Evolutionary conservation across 805 yeast genomes (phyloP).

Genomic region (Saccharomyces mikatae): DNA sequence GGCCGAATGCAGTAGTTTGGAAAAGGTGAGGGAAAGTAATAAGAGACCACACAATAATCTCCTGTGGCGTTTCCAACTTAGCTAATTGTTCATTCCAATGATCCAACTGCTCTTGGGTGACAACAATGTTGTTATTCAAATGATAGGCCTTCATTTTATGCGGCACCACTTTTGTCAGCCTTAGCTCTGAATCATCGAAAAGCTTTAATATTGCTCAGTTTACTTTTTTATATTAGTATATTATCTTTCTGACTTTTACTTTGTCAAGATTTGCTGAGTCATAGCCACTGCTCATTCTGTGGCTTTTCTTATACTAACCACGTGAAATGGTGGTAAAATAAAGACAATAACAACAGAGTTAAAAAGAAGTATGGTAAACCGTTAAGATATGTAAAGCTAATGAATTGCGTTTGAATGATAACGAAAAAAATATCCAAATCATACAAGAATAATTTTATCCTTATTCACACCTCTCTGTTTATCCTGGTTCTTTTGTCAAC

Average conservation of each 20-base stretch:
- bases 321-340: not conserved
- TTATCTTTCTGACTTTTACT: not conserved
- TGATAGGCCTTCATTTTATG: slow-evolving; percentile 5
- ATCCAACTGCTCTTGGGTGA: slow-evolving; percentile 48
- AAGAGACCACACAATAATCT: slow-evolving; percentile 74
- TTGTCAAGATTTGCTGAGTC: not conserved
- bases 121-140: slow-evolving; percentile 28
- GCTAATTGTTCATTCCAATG: slow-evolving; percentile 59
- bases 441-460: not conserved
- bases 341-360: not conserved
- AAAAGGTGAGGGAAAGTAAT: slow-evolving; percentile 73
- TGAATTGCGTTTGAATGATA: not conserved
- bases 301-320: not conserved
- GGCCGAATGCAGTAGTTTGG: slow-evolving; percentile 93
- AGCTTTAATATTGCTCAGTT: not conserved
- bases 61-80: slow-evolving; percentile 49
- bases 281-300: not conserved
- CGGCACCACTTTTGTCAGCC: not conserved
- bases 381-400: not conserved
- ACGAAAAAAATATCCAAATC: not conserved
- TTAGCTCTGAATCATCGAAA: not conserved
- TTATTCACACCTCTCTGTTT: not conserved
- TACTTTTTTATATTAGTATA: not conserved
- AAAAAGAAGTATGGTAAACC: not conserved
- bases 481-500: not conserved